Conservation (phyloP, 2,329 filamentous ascomycete species). For the Apiospora saccharicola region DNA sequence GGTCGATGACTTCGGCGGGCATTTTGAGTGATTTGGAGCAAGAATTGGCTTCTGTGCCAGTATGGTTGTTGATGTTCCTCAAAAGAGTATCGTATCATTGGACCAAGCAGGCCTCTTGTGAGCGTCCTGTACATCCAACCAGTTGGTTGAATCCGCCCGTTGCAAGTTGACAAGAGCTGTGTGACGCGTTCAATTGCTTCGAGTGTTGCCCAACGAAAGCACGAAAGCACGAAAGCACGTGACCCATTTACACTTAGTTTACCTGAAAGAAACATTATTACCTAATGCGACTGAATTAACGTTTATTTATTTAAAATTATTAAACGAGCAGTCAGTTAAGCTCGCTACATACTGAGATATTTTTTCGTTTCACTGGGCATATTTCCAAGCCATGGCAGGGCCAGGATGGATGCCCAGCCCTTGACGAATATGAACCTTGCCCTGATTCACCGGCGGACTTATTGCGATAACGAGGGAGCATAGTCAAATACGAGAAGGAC, state of each 20-base stretch:
- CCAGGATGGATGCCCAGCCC: not conserved
- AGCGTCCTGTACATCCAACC: not conserved
- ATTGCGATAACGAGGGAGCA: not conserved
- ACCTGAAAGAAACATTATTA: not conserved
- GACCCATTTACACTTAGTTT: not conserved
- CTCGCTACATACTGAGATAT: not conserved
- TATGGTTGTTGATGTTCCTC: not conserved
- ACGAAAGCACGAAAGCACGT: not conserved
- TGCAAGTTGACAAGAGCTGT: not conserved
- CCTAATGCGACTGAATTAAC: not conserved
- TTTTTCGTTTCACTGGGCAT: not conserved
- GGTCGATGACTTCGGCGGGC: conserved; percentile 45
- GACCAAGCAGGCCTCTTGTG: not conserved
- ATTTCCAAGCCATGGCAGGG: not conserved
- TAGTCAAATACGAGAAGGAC: no score
- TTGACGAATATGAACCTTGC: not conserved
- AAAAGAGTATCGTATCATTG: not conserved
- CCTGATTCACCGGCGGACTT: not conserved
- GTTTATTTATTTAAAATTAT: not conserved
- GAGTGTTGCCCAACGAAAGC: not conserved
- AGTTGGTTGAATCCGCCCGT: not conserved
- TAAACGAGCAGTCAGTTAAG: not conserved
- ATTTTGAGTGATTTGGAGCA: conserved; percentile 32
- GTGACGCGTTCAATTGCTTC: conserved; percentile 14
- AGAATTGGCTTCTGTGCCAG: no score